These are phyloP conservation scores for Apophysomyces sp. DNA, from an alignment of 371 early-diverging fungal genomes.

Conservation along the genomic window DNA sequence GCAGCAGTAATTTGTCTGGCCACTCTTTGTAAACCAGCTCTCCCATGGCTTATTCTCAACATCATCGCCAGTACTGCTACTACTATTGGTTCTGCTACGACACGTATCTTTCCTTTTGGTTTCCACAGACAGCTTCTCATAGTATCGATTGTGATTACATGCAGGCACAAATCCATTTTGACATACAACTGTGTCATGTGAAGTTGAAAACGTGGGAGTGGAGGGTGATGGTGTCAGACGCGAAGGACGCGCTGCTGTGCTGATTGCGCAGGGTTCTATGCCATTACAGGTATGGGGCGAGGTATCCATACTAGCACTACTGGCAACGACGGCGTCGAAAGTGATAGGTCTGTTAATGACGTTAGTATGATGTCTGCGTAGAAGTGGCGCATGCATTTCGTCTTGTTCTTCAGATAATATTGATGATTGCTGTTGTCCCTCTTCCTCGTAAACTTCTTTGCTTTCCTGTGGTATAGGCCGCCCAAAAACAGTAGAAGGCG, in stretches of 20 bases:
- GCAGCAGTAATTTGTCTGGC: background rate
- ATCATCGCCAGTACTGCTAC: background rate
- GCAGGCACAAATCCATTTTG: conserved; percentile 1
- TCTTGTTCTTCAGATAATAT: conserved; percentile 5
- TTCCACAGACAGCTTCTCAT: background rate
- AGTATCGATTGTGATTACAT: conserved; percentile 4
- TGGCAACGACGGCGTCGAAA: background rate
- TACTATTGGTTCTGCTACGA: background rate
- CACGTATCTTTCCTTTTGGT: background rate
- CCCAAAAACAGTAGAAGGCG: background rate
- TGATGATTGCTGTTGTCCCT: background rate
- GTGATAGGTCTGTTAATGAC: background rate
- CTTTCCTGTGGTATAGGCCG: background rate
- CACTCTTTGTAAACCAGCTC: background rate
- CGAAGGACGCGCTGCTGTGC: background rate
- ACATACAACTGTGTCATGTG: background rate
- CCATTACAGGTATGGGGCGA: background rate
- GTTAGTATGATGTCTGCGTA: conserved; percentile 10
- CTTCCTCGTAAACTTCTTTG: conserved; percentile 7
- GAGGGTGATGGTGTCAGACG: conserved; percentile 12
- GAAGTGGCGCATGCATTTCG: conserved; percentile 23
- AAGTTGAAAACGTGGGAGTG: background rate
- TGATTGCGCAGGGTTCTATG: background rate
- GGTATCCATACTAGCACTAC: background rate
- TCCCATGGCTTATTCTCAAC: background rate